A percentile compares a stretch with the other conserved stretches of the same genome.
Conservation (phyloP, 164 flowering plant genomes). For the Aristolochia californica region DNA sequence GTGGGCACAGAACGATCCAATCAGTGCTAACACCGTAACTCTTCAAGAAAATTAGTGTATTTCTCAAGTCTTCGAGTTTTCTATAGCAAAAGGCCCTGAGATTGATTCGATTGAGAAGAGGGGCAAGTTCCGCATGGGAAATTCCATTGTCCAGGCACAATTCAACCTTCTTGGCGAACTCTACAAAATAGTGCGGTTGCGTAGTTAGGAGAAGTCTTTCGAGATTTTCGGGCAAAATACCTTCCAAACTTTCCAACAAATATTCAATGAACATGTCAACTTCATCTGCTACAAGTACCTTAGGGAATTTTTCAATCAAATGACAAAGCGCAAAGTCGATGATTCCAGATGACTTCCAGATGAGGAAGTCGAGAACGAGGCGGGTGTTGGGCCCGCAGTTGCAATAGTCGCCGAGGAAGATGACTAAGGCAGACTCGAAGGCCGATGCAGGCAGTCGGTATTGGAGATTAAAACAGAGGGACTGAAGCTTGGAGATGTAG, state of each 20-base stretch:
- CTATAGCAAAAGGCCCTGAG: slow-evolving; percentile 44
- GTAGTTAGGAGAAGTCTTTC: slow-evolving; percentile 30
- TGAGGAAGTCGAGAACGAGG: too few relatives aligned
- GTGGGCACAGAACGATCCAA: slow-evolving; percentile 44
- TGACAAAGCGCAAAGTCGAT: slow-evolving; percentile 21
- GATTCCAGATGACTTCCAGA: slow-evolving; percentile 37
- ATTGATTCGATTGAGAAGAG: slow-evolving; percentile 48
- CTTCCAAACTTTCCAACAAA: slow-evolving; percentile 27
- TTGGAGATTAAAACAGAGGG: slow-evolving; percentile 78
- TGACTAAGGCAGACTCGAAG: slow-evolving; percentile 50
- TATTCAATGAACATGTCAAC: slow-evolving; percentile 30
- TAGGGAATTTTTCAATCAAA: slow-evolving; percentile 35
- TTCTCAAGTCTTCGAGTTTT: slow-evolving; percentile 41
- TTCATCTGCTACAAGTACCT: slow-evolving; percentile 41
- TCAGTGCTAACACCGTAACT: slow-evolving; percentile 28
- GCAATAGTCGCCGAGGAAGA: too few relatives aligned
- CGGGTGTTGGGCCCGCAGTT: too few relatives aligned
- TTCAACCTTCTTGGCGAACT: slow-evolving; percentile 41
- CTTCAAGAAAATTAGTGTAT: slow-evolving; percentile 33
- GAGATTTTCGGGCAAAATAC: slow-evolving; percentile 35
- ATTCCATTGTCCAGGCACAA: slow-evolving; percentile 39
- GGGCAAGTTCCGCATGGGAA: slow-evolving; percentile 38
- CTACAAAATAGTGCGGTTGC: slow-evolving; percentile 33
- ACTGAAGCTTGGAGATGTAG: slow-evolving; percentile 38
- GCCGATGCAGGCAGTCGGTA: slow-evolving; percentile 26